A percentile compares a stretch with the other conserved stretches of the same genome.
Evolutionary conservation across 2,329 filamentous ascomycete species (phyloP).

Genomic region (Calonectria leucothoes): DNA sequence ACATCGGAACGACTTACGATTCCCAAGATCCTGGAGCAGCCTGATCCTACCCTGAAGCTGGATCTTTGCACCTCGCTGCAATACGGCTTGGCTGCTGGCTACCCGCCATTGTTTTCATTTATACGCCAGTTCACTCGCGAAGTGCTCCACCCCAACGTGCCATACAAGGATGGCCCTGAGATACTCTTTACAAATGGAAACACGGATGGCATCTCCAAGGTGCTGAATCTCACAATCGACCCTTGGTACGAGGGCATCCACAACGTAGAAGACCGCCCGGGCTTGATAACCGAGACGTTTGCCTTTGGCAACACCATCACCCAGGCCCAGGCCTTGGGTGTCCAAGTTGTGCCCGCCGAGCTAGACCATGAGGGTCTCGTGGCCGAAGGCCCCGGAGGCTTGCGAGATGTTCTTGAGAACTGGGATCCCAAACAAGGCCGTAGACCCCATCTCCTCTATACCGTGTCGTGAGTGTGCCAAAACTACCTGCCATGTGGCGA

Average conservation of each 20-base stretch:
- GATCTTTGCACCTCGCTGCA: slow-evolving; percentile 86
- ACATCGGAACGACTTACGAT: slow-evolving; percentile 70
- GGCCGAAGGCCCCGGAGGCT: slow-evolving; percentile 76
- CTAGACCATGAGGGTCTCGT: slow-evolving; percentile 86
- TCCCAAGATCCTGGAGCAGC: slow-evolving; percentile 72
- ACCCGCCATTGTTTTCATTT: slow-evolving; percentile 82
- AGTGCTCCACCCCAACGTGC: slow-evolving; percentile 83
- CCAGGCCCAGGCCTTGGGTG: slow-evolving; percentile 72
- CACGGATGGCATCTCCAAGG: slow-evolving; percentile 88
- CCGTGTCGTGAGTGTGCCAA: slow-evolving; percentile 76
- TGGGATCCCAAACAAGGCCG: slow-evolving; percentile 83
- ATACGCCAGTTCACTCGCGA: slow-evolving; percentile 82
- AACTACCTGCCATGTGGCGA: neutral
- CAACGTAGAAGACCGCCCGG: slow-evolving; percentile 76
- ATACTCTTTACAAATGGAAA: slow-evolving; percentile 83
- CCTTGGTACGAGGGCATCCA: slow-evolving; percentile 78
- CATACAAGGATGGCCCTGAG: slow-evolving; percentile 81
- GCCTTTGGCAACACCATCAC: slow-evolving; percentile 83
- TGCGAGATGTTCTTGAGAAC: slow-evolving; percentile 82
- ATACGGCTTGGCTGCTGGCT: slow-evolving; percentile 86
- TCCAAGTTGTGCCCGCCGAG: slow-evolving; percentile 79
- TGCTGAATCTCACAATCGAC: slow-evolving; percentile 79
- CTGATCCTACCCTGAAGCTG: slow-evolving; percentile 75
- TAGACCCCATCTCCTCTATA: slow-evolving; percentile 88
- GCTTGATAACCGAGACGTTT: slow-evolving; percentile 82